Base-by-base conservation (phyloP, 1,284 basidiomycete genomes). In the Fomitopsis schrenkii region DNA sequence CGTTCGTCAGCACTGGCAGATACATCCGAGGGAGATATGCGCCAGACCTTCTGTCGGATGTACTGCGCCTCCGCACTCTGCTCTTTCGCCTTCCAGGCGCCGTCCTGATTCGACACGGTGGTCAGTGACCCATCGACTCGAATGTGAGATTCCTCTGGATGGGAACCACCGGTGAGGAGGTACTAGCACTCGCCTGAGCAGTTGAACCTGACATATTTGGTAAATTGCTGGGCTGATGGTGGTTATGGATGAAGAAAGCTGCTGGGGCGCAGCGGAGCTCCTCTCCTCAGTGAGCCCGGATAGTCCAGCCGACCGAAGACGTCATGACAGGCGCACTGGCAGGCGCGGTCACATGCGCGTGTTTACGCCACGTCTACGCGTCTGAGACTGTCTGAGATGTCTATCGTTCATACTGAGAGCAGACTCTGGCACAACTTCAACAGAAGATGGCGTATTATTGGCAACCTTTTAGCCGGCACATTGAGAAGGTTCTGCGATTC, bases 21-120 rank as follows among this genome's bases (percentile, higher is more conserved):
- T 12, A 52, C 40, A 12, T 14, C 28, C 15, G 26, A 9, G 14
- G 35, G 19, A 17, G 33, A 36, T 17, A 33, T 15, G 50, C 17
- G 30, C 15, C 3, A 15, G 33, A 74, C 75, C 70, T 76, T 76
- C 58, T 72, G 67, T 52, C 62, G 68, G 3, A 69, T 71, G 55
- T 77, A 75, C 35, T 65, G 70, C 38, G 67, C 68, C 60, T 77
- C 74, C 22, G 71, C 70, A 22, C 66, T 71, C 50, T 72, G 71
- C 59, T 72, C 74, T 52, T 65, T 71, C 8, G 63, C 36, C 62
- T 75, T 73, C 74, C 72, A 75, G 26, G 69, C 53, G 3, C 62
- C 57, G 54, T 73, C 71, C 74, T 76, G 2, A 33, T 15, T 40
- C 19, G 28, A 22, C n/a, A 19, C 42, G 42, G 42, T 5, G 28